Conservation (phyloP, 345 rosid genomes). For the Acer saccharum region DNA sequence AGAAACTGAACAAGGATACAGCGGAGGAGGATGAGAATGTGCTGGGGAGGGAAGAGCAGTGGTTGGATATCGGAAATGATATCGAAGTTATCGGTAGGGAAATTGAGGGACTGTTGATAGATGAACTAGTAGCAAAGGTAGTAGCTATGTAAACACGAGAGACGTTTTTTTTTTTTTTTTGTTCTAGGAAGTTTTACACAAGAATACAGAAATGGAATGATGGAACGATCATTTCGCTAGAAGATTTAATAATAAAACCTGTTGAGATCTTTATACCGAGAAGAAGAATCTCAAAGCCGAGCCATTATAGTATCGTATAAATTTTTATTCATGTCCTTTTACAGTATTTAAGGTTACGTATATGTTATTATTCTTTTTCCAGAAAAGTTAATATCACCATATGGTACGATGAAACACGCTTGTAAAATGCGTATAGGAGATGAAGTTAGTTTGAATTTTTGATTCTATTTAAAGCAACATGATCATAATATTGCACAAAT, state of each 20-base stretch:
- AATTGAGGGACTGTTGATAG: slow-evolving; percentile 61
- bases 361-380: too few species aligned
- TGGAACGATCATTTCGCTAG: slow-evolving; percentile 36
- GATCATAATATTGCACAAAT: too few species aligned
- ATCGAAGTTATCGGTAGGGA: slow-evolving; percentile 69
- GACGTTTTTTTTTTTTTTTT: not conserved
- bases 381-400: too few species aligned
- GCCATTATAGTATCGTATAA: not conserved
- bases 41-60: slow-evolving; percentile 40
- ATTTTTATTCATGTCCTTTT: too few species aligned
- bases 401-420: too few species aligned
- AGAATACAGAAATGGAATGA: slow-evolving; percentile 15
- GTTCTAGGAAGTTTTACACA: slow-evolving; percentile 26
- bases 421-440: too few species aligned
- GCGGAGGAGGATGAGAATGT: slow-evolving; percentile 27
- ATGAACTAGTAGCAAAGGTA: slow-evolving; percentile 66
- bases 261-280: slow-evolving; percentile 4
- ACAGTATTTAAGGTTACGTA: too few species aligned
- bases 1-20: slow-evolving; percentile 38
- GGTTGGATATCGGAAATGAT: slow-evolving; percentile 62
- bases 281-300: slow-evolving; percentile 9
- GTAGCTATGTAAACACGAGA: slow-evolving; percentile 30
- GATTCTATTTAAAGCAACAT: too few species aligned
- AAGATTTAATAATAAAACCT: slow-evolving; percentile 17
- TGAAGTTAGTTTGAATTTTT: too few species aligned